A percentile compares a stretch with the other conserved stretches of the same genome.
Evolutionary conservation across 2,329 filamentous ascomycete species (phyloP).

Genomic region (Xylariaceae sp.): DNA sequence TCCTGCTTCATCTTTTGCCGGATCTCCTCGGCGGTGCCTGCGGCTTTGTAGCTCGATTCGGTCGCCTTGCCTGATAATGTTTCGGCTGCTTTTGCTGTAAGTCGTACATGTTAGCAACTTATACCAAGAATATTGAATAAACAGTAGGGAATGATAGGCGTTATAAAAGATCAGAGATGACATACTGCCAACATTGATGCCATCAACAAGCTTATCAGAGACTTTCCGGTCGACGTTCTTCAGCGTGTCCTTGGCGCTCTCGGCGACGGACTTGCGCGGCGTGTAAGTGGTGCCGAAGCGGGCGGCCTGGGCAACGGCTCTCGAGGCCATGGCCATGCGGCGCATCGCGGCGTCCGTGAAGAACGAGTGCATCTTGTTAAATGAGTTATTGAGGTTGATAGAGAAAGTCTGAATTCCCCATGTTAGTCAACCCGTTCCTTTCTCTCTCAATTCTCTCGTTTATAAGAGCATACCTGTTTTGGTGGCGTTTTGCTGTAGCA

Average conservation of each 20-base stretch:
- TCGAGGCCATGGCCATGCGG: slow-evolving; percentile 36
- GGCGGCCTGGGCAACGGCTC: slow-evolving; percentile 38
- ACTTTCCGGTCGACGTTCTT: slow-evolving; percentile 57
- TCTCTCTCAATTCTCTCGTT: not conserved
- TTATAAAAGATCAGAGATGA: slow-evolving; percentile 12
- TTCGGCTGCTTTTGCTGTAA: slow-evolving; percentile 34
- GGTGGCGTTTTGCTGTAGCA: not conserved
- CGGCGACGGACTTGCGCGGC: slow-evolving; percentile 45
- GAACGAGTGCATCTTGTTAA: slow-evolving; percentile 44
- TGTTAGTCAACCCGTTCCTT: not conserved
- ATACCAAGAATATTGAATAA: too few relatives aligned
- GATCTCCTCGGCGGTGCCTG: slow-evolving; percentile 34
- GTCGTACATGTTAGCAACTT: slow-evolving; percentile 1
- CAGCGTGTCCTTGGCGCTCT: slow-evolving; percentile 54
- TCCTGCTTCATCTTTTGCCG: slow-evolving; percentile 28
- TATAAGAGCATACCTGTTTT: not conserved
- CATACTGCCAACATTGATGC: slow-evolving; percentile 55
- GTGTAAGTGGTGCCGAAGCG: slow-evolving; percentile 48
- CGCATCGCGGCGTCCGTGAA: slow-evolving; percentile 44
- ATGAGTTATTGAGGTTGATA: not conserved
- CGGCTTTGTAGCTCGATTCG: slow-evolving; percentile 34
- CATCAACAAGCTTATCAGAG: slow-evolving; percentile 56
- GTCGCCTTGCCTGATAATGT: slow-evolving; percentile 46
- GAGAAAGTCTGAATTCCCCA: not conserved
- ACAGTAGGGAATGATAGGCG: not conserved